Percentiles rank a stretch among this genome's conserved stretches.
Conservation (phyloP, 495 filamentous ascomycete species). For the Pyrenula aspistea region DNA sequence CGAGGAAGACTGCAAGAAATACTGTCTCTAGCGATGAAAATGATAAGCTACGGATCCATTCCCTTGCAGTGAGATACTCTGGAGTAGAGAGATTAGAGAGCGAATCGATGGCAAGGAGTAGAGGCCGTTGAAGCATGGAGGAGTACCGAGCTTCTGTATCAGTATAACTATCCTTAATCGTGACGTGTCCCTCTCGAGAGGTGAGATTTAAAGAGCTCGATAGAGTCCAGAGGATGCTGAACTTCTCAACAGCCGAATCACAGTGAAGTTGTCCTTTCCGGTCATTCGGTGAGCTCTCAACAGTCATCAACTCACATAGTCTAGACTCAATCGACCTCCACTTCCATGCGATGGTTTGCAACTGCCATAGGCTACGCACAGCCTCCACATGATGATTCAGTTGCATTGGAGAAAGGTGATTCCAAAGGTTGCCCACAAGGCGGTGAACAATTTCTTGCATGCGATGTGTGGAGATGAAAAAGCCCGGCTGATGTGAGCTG, state of each 20-base stretch:
- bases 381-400: slow-evolving; percentile 92
- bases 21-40: slow-evolving; percentile 1
- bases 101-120: slow-evolving; percentile 74
- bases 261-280: background rate
- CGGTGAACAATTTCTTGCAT: slow-evolving; percentile 53
- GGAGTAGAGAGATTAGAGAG: slow-evolving; percentile 62
- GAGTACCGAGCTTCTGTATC: slow-evolving; percentile 20
- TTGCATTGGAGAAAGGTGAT: slow-evolving; percentile 61
- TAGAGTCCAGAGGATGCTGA: slow-evolving; percentile 63
- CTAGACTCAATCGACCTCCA: slow-evolving; percentile 63
- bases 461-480: slow-evolving; percentile 40
- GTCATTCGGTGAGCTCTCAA: slow-evolving; percentile 9
- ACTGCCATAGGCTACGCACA: slow-evolving; percentile 71
- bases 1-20: background rate
- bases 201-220: background rate
- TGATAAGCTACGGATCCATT: slow-evolving; percentile 70
- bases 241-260: slow-evolving; percentile 32
- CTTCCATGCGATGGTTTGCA: slow-evolving; percentile 55
- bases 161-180: background rate
- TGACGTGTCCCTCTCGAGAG: background rate
- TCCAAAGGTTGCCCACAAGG: slow-evolving; percentile 63
- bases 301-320: slow-evolving; percentile 61
- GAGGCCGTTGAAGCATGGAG: slow-evolving; percentile 66
- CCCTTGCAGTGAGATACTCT: slow-evolving; percentile 59
- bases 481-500: slow-evolving; percentile 31